phyloP scores from a whole-genome alignment of 352 stramenopile species.

The Blastocystis hominis region DNA sequence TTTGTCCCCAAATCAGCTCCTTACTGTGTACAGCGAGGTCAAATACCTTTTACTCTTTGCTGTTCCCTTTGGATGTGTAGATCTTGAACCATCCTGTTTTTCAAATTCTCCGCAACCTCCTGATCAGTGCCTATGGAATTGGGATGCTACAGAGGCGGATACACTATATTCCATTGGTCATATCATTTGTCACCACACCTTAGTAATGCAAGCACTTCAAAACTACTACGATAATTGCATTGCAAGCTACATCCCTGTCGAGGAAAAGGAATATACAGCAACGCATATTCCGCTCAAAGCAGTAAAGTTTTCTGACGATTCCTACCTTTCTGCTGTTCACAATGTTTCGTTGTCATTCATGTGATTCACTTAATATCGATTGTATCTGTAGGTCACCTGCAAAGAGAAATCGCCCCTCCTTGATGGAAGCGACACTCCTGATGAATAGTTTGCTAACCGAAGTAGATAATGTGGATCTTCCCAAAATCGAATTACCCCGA shows the following conservation, averaged over 20 bases:
- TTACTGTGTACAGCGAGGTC: neutral
- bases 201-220: neutral
- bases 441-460: neutral
- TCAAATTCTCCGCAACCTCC: neutral
- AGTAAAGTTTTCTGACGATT: neutral
- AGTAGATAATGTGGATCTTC: neutral
- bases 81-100: neutral
- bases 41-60: neutral
- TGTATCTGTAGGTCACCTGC: neutral
- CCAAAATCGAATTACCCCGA: neutral
- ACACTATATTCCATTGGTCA: neutral
- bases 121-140: constrained; percentile 33
- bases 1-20: neutral
- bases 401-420: neutral
- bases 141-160: constrained; percentile 11
- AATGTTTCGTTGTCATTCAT: neutral
- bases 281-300: neutral
- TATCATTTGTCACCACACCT: neutral
- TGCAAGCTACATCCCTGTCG: neutral
- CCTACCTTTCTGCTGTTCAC: neutral
- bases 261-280: neutral
- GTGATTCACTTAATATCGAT: neutral
- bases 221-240: neutral
- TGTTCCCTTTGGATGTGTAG: neutral
- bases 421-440: neutral